Percentiles rank a stretch among this genome's conserved stretches.
Conservation (phyloP, 2,329 filamentous ascomycete genomes). For the Fusarium sp. region DNA sequence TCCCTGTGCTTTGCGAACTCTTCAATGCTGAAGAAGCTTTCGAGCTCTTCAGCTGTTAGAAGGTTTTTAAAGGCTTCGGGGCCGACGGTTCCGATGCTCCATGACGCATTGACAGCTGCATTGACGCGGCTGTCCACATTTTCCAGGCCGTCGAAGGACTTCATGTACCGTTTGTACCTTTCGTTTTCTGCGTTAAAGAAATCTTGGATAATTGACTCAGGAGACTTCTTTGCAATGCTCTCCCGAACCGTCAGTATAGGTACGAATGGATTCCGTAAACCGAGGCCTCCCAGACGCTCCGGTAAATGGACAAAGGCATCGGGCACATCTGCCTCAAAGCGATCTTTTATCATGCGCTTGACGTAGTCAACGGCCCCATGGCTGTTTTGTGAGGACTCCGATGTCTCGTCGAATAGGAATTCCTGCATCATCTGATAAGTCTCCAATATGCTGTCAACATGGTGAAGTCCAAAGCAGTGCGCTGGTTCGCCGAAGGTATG, state of each 20-base stretch:
- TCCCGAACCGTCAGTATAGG: not conserved
- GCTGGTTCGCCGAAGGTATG: constrained; percentile 8
- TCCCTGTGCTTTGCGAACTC: not conserved
- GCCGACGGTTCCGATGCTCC: not conserved
- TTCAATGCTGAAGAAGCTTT: not conserved
- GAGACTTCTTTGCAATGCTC: not conserved
- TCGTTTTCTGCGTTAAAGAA: not conserved
- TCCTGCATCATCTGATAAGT: not conserved
- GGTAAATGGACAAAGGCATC: not conserved
- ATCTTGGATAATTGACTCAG: not conserved
- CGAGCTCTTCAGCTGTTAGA: not conserved
- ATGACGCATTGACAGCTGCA: not conserved
- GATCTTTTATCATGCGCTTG: not conserved
- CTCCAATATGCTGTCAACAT: not conserved
- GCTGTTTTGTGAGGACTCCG: not conserved
- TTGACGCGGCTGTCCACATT: not conserved
- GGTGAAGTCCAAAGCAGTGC: not conserved
- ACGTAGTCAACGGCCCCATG: not conserved
- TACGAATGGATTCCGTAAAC: not conserved
- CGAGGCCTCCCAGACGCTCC: not conserved
- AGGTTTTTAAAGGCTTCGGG: not conserved
- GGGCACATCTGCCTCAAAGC: not conserved
- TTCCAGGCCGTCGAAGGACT: not conserved
- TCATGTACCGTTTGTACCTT: not conserved
- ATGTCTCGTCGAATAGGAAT: not conserved